Evolutionary conservation across 192 early-diverging fungal species (phyloP), one percentile per base, ranked within the genome.

Genomic region (Polychytrium aggregatum): DNA sequence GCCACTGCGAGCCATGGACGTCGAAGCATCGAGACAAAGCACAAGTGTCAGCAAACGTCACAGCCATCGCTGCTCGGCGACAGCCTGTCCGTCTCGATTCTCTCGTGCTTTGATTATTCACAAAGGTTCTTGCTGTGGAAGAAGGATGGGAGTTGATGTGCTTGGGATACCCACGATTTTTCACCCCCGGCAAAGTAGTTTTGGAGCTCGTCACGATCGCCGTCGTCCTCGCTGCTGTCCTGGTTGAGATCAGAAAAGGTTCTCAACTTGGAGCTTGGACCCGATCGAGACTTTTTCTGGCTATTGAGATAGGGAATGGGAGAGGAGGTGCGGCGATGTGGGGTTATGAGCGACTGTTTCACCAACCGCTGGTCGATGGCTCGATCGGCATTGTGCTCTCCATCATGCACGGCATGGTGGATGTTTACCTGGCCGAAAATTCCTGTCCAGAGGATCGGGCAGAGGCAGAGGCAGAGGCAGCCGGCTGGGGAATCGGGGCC

Each of bases 121-220:
- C n/a, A n/a, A n/a, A n/a, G 27, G 53, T 27, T 10, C 9, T 24
- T 52, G n/a, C 29, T 50, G 36, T 14, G 24, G 26, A n/a, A 47
- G 16, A 14, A 17, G 16, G 42, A 47, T 48, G 47, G 17, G 24
- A 13, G 4, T 53, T 30, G 34, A 39, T 21, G 3, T 29, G 13
- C 16, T 53, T 6, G 25, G 29, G 28, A 27, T 35, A 81, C 88
- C n/a, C 76, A 92, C 66, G 86, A 91, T 60, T 87, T 88, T 63
- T 95, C 93, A 26, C 95, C 95, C 3, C 92, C 95, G 17, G 91
- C 80, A 73, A 84, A 98, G 54, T 77, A 89, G 50, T 83, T 49
- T 38, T 69, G 38, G 11, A 25, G 44, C 17, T 56, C 50, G n/a
- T 67, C 67, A 6, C 48, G 44, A 1, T 54, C 45, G 2, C 31